Conservation (phyloP, 768 basidiomycete species). For the Cubamyces lactineus region DNA sequence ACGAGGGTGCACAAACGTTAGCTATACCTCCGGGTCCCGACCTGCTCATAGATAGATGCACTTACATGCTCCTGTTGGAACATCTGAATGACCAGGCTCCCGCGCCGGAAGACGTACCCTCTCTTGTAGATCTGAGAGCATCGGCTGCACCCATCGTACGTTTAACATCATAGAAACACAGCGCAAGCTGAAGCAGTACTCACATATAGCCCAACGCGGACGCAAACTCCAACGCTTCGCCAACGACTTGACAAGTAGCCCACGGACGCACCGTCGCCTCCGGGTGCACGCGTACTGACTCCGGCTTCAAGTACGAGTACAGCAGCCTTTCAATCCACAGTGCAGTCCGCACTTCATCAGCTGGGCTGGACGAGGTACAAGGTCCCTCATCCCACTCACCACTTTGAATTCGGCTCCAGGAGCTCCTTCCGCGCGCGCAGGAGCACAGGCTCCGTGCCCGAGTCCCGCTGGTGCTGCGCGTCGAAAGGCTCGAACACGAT, state of each 20-base stretch:
- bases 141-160: conserved; percentile 42
- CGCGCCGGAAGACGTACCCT: conserved; percentile 77
- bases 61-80: conserved; percentile 83
- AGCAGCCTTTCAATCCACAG: conserved; percentile 55
- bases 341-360: background rate
- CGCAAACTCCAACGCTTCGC: conserved; percentile 81
- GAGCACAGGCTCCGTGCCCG: conserved; percentile 65
- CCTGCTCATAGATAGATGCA: background rate
- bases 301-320: conserved; percentile 82
- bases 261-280: conserved; percentile 88
- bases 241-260: conserved; percentile 77
- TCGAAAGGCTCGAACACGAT: conserved; percentile 82
- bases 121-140: conserved; percentile 81
- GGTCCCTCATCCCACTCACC: conserved; percentile 46
- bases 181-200: conserved; percentile 27
- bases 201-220: conserved; percentile 79
- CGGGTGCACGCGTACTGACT: conserved; percentile 80
- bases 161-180: background rate
- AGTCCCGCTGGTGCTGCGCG: conserved; percentile 62
- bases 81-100: conserved; percentile 74
- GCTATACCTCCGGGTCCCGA: background rate
- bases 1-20: background rate
- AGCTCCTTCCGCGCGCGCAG: conserved; percentile 79
- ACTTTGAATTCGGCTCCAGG: conserved; percentile 60
- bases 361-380: background rate